These are phyloP conservation scores for Salix brachista DNA, from an alignment of 345 rosid species.

Conservation along the genomic window DNA sequence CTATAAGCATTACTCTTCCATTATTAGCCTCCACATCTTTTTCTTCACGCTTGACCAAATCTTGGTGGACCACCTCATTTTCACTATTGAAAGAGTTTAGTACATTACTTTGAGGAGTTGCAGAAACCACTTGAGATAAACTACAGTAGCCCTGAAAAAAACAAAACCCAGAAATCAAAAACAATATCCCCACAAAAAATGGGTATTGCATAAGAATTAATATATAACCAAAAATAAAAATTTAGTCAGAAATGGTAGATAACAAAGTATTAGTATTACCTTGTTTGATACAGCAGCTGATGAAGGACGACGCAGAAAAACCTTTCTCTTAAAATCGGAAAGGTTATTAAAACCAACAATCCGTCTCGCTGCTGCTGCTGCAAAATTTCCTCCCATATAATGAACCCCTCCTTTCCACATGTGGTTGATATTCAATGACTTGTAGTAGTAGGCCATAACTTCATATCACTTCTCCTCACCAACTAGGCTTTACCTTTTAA, in stretches of 20 bases:
- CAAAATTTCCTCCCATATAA: not conserved
- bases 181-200: not conserved
- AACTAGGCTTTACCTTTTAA: not conserved
- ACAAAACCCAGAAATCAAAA: not conserved
- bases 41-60: conserved; percentile 34
- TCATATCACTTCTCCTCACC: not conserved
- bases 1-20: conserved; percentile 90
- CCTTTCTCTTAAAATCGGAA: not conserved
- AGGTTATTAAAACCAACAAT: not conserved
- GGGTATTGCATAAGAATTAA: not conserved
- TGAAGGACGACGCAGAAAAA: not conserved
- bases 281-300: not conserved
- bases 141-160: conserved; percentile 45
- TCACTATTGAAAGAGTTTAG: conserved; percentile 33
- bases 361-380: not conserved
- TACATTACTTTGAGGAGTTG: conserved; percentile 23
- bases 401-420: conserved; percentile 13
- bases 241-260: no score
- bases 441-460: conserved; percentile 10
- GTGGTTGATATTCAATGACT: conserved; percentile 11
- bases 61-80: conserved; percentile 18
- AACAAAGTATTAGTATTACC: not conserved
- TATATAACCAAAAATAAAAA: not conserved
- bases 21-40: conserved; percentile 30
- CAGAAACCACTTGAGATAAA: conserved; percentile 32